Evolutionary conservation across 2,329 filamentous ascomycete genomes (phyloP).

Genomic region (Ophiostoma ips): DNA sequence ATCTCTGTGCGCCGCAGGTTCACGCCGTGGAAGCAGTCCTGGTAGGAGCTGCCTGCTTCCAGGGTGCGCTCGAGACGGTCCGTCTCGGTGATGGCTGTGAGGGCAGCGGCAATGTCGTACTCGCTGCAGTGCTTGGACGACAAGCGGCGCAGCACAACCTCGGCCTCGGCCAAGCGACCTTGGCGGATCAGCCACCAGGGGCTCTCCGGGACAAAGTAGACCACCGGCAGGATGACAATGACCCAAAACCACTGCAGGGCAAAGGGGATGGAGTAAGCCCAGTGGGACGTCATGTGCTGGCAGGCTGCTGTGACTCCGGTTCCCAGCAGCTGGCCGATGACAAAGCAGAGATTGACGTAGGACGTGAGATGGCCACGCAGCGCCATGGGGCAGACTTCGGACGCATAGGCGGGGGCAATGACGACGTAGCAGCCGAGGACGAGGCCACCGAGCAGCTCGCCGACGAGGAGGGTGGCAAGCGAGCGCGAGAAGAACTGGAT

Average conservation of each 20-base stretch:
- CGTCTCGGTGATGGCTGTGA: constrained; percentile 44
- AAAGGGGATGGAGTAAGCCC: constrained; percentile 36
- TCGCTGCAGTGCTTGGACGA: constrained; percentile 21
- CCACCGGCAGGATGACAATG: constrained; percentile 28
- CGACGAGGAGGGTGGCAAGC: constrained; percentile 40
- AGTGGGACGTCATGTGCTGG: constrained; percentile 26
- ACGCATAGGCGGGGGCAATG: constrained; percentile 44
- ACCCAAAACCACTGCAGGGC: constrained; percentile 39
- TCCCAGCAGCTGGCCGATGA: constrained; percentile 45
- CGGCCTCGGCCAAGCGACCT: constrained; percentile 27
- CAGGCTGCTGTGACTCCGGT: constrained; percentile 32
- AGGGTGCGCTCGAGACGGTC: constrained; percentile 40
- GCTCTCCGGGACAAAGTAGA: constrained; percentile 34
- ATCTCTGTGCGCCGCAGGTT: constrained; percentile 41
- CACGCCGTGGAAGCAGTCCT: constrained; percentile 35
- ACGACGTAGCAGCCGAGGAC: constrained; percentile 48
- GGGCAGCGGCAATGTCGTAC: constrained; percentile 31
- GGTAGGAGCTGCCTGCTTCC: constrained; percentile 34
- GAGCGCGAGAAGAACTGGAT: constrained; percentile 49
- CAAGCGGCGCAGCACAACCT: constrained; percentile 26
- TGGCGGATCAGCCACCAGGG: constrained; percentile 36
- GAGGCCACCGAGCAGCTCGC: constrained; percentile 46
- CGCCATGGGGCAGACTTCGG: constrained; percentile 45
- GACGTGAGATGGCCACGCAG: constrained; percentile 44
- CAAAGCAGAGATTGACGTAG: constrained; percentile 49